phyloP scores from a whole-genome alignment of 441 rosid genomes.

The Populus trichocarpa region DNA sequence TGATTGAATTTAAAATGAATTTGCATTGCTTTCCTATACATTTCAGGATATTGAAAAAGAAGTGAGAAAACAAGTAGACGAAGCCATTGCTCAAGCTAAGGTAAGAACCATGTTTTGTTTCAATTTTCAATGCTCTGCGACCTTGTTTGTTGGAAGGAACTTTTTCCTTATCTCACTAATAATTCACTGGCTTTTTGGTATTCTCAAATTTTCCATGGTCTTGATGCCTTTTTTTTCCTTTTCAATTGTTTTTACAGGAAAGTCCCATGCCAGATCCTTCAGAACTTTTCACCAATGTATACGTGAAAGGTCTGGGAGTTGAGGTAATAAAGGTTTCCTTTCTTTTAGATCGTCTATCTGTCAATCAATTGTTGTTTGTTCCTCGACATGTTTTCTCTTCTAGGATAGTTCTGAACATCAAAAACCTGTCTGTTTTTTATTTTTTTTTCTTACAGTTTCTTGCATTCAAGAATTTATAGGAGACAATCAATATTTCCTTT shows the following conservation, averaged over 20 bases:
- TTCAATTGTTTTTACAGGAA: slow-evolving; percentile 53
- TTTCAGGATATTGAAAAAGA: slow-evolving; percentile 90
- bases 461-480: neutral
- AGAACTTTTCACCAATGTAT: slow-evolving; percentile 78
- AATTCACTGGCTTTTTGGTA: neutral
- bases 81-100: slow-evolving; percentile 92
- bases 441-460: neutral
- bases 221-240: slow-evolving; percentile 1
- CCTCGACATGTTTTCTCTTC: neutral
- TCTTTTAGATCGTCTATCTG: neutral
- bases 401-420: neutral
- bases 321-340: slow-evolving; percentile 52
- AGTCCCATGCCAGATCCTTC: slow-evolving; percentile 89
- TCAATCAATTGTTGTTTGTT: neutral
- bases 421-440: neutral
- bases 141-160: slow-evolving; percentile 1
- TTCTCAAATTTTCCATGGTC: neutral
- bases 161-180: neutral
- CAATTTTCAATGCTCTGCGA: neutral
- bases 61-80: slow-evolving; percentile 86
- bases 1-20: neutral
- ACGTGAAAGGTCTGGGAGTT: slow-evolving; percentile 61
- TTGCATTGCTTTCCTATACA: neutral
- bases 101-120: slow-evolving; percentile 27
- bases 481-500: neutral